Evolutionary conservation across 345 rosid species (phyloP).

Genomic region (Citrus unshiu): DNA sequence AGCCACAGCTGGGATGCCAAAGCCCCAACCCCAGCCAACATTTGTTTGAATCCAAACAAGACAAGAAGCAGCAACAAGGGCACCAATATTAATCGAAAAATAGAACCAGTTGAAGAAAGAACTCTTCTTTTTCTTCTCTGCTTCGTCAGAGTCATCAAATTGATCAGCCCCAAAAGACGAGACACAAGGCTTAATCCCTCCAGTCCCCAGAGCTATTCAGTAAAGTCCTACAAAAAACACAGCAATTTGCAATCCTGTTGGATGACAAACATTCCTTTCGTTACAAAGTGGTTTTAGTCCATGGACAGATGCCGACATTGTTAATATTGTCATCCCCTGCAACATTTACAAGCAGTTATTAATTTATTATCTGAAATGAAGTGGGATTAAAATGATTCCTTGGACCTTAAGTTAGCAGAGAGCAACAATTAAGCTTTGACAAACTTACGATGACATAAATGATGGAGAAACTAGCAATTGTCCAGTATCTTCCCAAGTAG

Average conservation of each 20-base stretch:
- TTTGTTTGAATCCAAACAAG: constrained; percentile 56
- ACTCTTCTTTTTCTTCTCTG: constrained; percentile 40
- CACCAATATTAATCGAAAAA: constrained; percentile 46
- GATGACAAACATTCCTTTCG: constrained; percentile 23
- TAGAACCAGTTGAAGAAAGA: constrained; percentile 64
- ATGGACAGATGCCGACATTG: constrained; percentile 49
- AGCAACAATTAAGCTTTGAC: background rate
- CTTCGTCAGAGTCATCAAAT: constrained; percentile 40
- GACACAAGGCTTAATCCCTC: constrained; percentile 61
- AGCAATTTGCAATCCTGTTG: constrained; percentile 29
- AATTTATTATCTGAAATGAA: background rate
- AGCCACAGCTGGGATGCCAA: constrained; percentile 47
- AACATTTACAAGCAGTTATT: background rate
- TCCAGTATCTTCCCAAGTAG: constrained; percentile 62
- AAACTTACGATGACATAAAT: constrained; percentile 41
- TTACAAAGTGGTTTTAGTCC: constrained; percentile 40
- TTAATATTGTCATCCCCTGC: constrained; percentile 50
- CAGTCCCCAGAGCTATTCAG: constrained; percentile 45
- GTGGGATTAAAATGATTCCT: background rate
- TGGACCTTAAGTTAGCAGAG: background rate
- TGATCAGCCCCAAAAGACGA: constrained; percentile 64
- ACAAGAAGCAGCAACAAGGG: constrained; percentile 41
- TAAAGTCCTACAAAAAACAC: constrained; percentile 41
- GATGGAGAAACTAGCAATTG: constrained; percentile 51
- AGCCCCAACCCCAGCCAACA: constrained; percentile 56